Conservation (phyloP, 1,284 basidiomycete species). For the Coniferiporia weirii region DNA sequence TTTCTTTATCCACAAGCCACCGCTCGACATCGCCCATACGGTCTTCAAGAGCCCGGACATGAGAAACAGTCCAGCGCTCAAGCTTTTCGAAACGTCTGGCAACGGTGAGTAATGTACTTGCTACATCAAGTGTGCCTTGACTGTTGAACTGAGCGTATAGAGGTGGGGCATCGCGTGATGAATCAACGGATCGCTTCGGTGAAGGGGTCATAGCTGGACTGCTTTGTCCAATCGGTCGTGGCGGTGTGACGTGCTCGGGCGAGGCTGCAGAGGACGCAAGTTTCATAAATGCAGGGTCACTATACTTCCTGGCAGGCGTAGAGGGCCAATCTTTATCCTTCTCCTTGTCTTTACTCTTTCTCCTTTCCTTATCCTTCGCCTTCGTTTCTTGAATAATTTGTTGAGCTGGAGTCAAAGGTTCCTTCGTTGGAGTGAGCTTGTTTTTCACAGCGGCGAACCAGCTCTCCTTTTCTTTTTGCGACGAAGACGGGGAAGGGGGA, state of each 20-base stretch:
- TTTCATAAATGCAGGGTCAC: constrained; percentile 52
- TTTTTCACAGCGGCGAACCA: constrained; percentile 73
- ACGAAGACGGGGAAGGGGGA: constrained; percentile 55
- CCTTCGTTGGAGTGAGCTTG: constrained; percentile 72
- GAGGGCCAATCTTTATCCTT: constrained; percentile 45
- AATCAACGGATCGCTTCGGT: constrained; percentile 24
- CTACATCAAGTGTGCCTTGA: constrained; percentile 64
- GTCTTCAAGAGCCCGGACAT: constrained; percentile 76
- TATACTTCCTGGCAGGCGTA: constrained; percentile 42
- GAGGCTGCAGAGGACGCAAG: constrained; percentile 30
- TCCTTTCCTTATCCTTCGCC: constrained; percentile 55
- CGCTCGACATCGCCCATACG: constrained; percentile 79
- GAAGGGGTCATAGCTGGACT: constrained; percentile 39
- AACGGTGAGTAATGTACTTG: constrained; percentile 62
- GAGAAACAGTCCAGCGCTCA: constrained; percentile 79
- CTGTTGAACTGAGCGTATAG: constrained; percentile 68
- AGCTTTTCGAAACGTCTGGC: constrained; percentile 76
- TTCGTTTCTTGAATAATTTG: constrained; percentile 71
- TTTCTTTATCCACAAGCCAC: constrained; percentile 61
- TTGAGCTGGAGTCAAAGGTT: constrained; percentile 71
- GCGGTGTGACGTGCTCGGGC: constrained; percentile 42
- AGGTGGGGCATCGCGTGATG: constrained; percentile 56
- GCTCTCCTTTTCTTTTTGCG: constrained; percentile 50
- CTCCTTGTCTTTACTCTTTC: constrained; percentile 43
- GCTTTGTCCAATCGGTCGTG: constrained; percentile 37